Evolutionary conservation across 2,329 filamentous ascomycete species (phyloP), one percentile per base, ranked within the genome.

Genomic region (Capronia coronata): DNA sequence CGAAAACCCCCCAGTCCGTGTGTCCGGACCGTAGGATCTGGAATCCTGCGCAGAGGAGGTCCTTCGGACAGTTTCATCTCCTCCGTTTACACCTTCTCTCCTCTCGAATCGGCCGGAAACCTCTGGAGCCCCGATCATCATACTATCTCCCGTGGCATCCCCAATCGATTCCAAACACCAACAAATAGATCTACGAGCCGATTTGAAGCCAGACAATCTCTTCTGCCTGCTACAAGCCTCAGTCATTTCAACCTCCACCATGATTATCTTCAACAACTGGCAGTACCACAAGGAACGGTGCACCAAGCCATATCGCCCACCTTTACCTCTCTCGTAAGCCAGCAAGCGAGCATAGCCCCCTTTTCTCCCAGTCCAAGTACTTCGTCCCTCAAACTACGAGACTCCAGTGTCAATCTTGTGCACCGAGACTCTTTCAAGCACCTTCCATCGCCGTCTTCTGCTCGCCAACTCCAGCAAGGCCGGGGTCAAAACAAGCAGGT

Each of bases 241-340:
- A 52, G 53, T 43, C 55, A 58, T 27, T 54, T 52, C 38, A 45
- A 56, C 14, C 48, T 56, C 14, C 46, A 55, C n/a, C 41, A 59
- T 41, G 41, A 50, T 10, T 59, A 59, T 48, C 46, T 55, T 23
- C 52, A 54, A 29, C 50, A 47, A 16, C 45, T 51, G 13, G 47
- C 43, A 3, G 54, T 47, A 2, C 45, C 54, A 2, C 41, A 39
- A 38, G 14, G 46, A 23, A 14, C 27, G 21, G 46, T 51, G 14
- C 44, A 54, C 14, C 43, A 56, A 19, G 48, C 35, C 16, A 21
- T 48, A 10, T 43, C 44, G n/a, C 38, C 47, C 10, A 41, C 27
- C 11, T 39, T 41, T n/a, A 39, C 44, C 8, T 51, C 56, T n/a
- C 16, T 53, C 10, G 23, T 43, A 6, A 55, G 54, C 42, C 50